Evolutionary conservation across 2,329 filamentous ascomycete species (phyloP).

Genomic region (Colletotrichum zoysiae): DNA sequence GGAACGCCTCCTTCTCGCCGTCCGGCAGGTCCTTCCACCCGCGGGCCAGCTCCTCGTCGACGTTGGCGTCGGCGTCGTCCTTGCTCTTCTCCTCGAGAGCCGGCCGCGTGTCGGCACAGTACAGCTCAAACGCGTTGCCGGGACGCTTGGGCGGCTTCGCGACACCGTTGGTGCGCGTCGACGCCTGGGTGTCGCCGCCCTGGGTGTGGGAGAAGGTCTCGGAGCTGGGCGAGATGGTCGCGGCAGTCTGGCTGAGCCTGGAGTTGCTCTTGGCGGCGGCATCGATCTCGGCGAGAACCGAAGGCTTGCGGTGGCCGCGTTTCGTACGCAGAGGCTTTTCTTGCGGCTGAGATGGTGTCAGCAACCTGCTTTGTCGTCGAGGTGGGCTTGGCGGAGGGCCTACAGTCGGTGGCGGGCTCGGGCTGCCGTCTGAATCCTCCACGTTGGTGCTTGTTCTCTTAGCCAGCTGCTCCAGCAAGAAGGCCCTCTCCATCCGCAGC

Average conservation of each 20-base stretch:
- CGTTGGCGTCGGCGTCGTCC: constrained; percentile 52
- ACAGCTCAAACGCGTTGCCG: constrained; percentile 66
- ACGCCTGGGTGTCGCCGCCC: constrained; percentile 51
- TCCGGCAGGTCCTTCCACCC: constrained; percentile 67
- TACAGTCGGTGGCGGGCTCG: constrained; percentile 84
- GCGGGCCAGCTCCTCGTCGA: constrained; percentile 68
- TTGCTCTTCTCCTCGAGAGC: constrained; percentile 59
- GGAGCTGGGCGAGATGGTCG: constrained; percentile 62
- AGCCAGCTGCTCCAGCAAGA: constrained; percentile 78
- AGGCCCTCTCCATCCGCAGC: constrained; percentile 86
- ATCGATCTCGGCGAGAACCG: constrained; percentile 60
- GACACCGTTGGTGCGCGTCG: constrained; percentile 54
- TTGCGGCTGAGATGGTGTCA: constrained; percentile 68
- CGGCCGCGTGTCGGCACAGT: constrained; percentile 63
- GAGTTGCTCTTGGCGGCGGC: constrained; percentile 53
- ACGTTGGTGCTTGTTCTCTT: constrained; percentile 81
- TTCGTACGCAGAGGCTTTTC: constrained; percentile 83
- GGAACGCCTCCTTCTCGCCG: constrained; percentile 63
- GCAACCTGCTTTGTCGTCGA: constrained; percentile 42
- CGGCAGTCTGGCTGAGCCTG: constrained; percentile 61
- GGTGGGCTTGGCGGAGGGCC: constrained; percentile 48
- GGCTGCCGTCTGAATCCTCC: constrained; percentile 83
- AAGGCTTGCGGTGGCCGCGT: constrained; percentile 75
- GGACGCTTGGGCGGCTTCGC: constrained; percentile 58
- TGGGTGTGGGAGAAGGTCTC: constrained; percentile 66